Conservation (phyloP, 2,329 filamentous ascomycete species). For the Claviceps maximensis region DNA sequence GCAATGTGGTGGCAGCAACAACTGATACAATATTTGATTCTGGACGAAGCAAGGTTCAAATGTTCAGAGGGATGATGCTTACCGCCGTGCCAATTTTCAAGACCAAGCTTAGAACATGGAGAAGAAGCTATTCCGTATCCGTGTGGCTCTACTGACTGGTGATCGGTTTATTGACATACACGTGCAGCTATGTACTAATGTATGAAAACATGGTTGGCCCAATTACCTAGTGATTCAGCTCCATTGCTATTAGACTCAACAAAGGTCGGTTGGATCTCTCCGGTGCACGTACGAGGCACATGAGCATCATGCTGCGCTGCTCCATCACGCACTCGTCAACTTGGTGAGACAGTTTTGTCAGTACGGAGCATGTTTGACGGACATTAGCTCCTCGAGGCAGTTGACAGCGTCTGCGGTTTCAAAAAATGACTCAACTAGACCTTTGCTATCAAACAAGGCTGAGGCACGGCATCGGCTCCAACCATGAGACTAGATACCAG, state of each 20-base stretch:
- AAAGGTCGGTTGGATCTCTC: not conserved
- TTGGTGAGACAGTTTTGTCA: too few relatives aligned
- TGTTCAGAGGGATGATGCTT: too few relatives aligned
- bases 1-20: not conserved
- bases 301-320: not conserved
- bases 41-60: too few relatives aligned
- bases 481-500: not conserved
- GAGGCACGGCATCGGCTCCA: not conserved
- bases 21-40: too few relatives aligned
- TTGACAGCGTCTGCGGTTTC: not conserved
- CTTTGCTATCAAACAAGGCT: not conserved
- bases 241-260: not conserved
- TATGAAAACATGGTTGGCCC: too few relatives aligned
- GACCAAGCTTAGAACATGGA: too few relatives aligned
- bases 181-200: too few relatives aligned
- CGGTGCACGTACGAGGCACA: not conserved
- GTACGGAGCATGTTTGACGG: not conserved
- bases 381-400: not conserved
- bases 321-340: not conserved
- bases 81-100: too few relatives aligned
- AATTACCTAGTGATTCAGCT: too few relatives aligned
- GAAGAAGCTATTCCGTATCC: too few relatives aligned
- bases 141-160: too few relatives aligned
- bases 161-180: too few relatives aligned
- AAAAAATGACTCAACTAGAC: not conserved